Conservation (phyloP, 208 protist genomes). For the Tritrichomonas foetus region DNA sequence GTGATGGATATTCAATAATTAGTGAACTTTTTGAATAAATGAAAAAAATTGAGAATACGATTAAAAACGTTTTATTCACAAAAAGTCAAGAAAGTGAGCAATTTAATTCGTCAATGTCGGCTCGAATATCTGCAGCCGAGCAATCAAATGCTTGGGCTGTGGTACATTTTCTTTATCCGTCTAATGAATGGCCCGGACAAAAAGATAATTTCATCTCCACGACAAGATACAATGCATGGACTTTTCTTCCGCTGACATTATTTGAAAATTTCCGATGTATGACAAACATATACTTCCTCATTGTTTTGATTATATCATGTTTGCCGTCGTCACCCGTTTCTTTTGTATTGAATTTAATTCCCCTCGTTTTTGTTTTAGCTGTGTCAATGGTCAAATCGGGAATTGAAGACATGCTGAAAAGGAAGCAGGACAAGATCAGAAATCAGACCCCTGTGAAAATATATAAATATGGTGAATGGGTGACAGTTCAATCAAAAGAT, state of each 20-base stretch:
- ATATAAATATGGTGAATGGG: constrained; percentile 10
- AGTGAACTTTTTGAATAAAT: no score
- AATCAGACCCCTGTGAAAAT: background rate
- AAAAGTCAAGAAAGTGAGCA: no score
- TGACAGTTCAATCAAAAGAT: background rate
- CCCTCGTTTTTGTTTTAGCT: constrained; percentile 42
- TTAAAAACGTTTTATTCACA: no score
- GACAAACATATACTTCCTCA: constrained; percentile 43
- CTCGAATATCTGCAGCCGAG: background rate
- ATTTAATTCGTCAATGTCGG: no score
- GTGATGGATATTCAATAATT: no score
- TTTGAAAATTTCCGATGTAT: constrained; percentile 46
- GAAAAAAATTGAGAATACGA: no score
- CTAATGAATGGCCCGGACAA: background rate
- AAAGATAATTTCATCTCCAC: constrained; percentile 30
- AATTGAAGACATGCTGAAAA: constrained; percentile 40
- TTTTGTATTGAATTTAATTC: constrained; percentile 41
- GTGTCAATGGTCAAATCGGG: constrained; percentile 42
- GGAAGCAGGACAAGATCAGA: background rate
- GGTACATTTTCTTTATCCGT: background rate
- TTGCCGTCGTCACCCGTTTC: background rate
- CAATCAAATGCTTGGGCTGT: background rate
- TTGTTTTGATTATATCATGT: constrained; percentile 37
- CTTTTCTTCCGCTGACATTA: constrained; percentile 45
- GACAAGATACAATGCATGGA: constrained; percentile 38